Evolutionary conservation across 768 basidiomycete species (phyloP), one percentile per base, ranked within the genome.

Genomic region (Pleurotus salmoneostramineus): DNA sequence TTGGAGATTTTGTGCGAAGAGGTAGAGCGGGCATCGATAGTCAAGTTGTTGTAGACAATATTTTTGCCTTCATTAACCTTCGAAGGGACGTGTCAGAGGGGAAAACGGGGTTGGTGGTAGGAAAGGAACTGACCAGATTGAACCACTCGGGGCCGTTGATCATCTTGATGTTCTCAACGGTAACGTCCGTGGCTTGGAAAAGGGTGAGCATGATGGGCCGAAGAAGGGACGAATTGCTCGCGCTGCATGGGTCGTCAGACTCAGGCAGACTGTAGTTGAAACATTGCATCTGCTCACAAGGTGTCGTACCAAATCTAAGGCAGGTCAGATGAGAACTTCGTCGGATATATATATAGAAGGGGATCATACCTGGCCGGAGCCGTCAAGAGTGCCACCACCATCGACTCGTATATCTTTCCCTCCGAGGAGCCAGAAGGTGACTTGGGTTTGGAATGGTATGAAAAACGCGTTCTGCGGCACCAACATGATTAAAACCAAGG

Each of bases 301-400:
- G 77, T 74, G 59, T 84, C 81, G 63, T 80, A 84, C 83, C 83
- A 84, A 4, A 75, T 69, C 81, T 83, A 43, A 8, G 31, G 3
- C 17, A 14, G 32, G 6, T 8, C 32, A 27, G 10, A 37, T 15
- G 46, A 50, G 27, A 27, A 34, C 50, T 10, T 12, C 21, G 42
- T 33, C 14, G 32, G 42, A 32, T 46, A 27, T 17, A 42, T 7
- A 14, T 42, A 44, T 33, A 33, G 33, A 40, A 17, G 7, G 5
- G 12, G 0, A 3, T 52, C 77, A 55, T 60, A 81, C 81, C 70
- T 87, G 85, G 8, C 87, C 87, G 34, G 79, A 76, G 14, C 85
- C 87, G 64, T 87, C 84, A 14, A 89, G 72, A 2, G 83, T 84
- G 8, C 86, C 86, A 36, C 85, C 84, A 5, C 87, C 85, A 56